These are phyloP conservation scores for Barbatosphaeria neglecta DNA, from an alignment of 495 filamentous ascomycete species.

Conservation along the genomic window DNA sequence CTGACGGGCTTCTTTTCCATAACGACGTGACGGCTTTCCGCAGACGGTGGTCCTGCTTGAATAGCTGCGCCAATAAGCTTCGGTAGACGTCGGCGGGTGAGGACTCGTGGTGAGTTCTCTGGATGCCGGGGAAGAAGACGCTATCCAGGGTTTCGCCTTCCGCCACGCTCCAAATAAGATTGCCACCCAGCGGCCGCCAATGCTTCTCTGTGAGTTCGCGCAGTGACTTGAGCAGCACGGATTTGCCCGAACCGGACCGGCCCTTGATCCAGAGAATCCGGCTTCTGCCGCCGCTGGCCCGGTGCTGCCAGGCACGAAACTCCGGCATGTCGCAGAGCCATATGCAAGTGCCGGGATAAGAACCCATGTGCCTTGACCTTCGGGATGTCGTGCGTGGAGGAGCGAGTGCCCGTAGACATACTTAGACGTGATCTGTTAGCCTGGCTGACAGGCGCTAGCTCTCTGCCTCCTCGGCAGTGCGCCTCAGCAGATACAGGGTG, in stretches of 20 bases:
- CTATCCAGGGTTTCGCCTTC: conserved; percentile 11
- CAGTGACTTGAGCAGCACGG: conserved; percentile 18
- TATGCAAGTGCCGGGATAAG: conserved; percentile 22
- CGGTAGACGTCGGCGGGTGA: conserved; percentile 19
- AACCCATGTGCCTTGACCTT: conserved; percentile 9
- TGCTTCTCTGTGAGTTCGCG: conserved; percentile 15
- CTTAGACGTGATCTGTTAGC: not conserved
- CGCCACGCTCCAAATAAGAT: conserved; percentile 16
- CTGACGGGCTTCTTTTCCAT: conserved; percentile 6
- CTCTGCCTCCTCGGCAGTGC: too few relatives aligned
- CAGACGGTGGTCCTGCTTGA: conserved; percentile 18
- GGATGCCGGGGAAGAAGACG: conserved; percentile 6
- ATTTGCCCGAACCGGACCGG: conserved; percentile 22
- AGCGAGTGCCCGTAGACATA: conserved; percentile 14
- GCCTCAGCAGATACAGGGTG: too few relatives aligned
- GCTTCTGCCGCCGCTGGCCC: conserved; percentile 15
- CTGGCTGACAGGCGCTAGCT: too few relatives aligned
- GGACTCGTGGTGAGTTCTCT: conserved; percentile 3
- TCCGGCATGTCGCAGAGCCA: conserved; percentile 23
- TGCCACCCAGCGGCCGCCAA: conserved; percentile 15
- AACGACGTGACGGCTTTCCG: conserved; percentile 12
- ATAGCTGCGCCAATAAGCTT: conserved; percentile 21
- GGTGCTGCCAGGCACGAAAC: conserved; percentile 25
- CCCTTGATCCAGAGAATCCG: conserved; percentile 26
- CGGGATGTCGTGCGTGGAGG: conserved; percentile 2